Evolutionary conservation across 768 basidiomycete species (phyloP), one percentile per base, ranked within the genome.

Genomic region (Naganishia friedmannii): DNA sequence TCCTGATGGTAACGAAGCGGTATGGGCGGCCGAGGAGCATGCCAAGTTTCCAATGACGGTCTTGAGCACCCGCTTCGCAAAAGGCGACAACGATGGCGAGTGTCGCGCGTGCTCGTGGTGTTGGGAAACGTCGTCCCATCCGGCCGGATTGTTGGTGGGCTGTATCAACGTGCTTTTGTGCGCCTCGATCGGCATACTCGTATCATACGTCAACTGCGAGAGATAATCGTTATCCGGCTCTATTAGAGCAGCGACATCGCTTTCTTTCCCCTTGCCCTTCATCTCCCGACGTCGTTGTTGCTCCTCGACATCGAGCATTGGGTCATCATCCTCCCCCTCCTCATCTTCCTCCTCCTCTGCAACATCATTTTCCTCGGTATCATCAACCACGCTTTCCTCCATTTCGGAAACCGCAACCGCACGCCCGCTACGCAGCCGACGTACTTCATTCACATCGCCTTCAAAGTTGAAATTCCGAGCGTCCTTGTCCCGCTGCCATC

Each of bases 401-500:
- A 58, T 55, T 12, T 34, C 29, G 9, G 26, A 21, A 6, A 13
- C 37, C 34, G 65, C 71, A 21, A 79, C 67, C 19, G 75, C 73
- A 57, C 70, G 73, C 17, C 80, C 80, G 42, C 77, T 78, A 63
- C 80, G 68, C 23, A 77, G 74, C 55, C 74, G 63, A 39, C 73
- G 77, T 32, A 75, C 77, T 26, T 78, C 80, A 65, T 73, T 70
- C 26, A 69, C 75, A 69, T 79, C 77, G n/a, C 80, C 80, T 56
- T 75, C 73, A 69, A 73, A 81, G 28, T 72, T 68, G 66, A 79
- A 81, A 53, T 79, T 79, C 51, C 80, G 74, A n/a, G 80, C 80
- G 67, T 79, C 77, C 54, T 77, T 68, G 55, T 77, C 74, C 32
- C 74, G 29, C 34, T 67, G 68, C 37, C 76, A 48, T 9, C 74